Evolutionary conservation across 2,329 filamentous ascomycete genomes (phyloP), one percentile per base, ranked within the genome.

Genomic region (Alternaria burnsii): DNA sequence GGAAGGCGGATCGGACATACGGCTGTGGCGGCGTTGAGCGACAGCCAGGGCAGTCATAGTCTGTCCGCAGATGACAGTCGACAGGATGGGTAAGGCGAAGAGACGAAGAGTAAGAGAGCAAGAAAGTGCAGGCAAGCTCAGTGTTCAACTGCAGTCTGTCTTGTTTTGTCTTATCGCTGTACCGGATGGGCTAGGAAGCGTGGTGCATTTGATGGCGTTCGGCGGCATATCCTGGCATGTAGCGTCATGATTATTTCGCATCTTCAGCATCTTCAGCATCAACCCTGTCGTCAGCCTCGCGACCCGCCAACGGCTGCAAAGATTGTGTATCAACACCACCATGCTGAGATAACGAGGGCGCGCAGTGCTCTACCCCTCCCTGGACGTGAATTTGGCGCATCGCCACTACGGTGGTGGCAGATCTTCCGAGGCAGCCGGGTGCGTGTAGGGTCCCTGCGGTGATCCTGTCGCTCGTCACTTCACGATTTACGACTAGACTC

Each of bases 391-490:
- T 28, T 32, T 22, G 32, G 40, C 26, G 20, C 36, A 11, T 36
- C 26, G 38, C 46, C n/a, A 50, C 32, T 38, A n/a, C 20, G 3
- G 20, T 22, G 32, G 48, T n/a, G 32, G 53, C 51, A 46, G 51
- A 52, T 61, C 58, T 38, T 55, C 54, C 56, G 53, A 55, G 24
- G 22, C 36, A 55, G 61, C 41, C 58, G 53, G 32, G 38, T 36
- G 28, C 47, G 16, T 16, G 36, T 34, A 42, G 46, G 58, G 51
- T 46, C 51, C 58, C 40, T 55, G 61, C 44, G 43, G 53, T 52
- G 60, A 47, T 52, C 56, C 38, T 41, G 64, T 65, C 66, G 62
- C 54, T 63, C 61, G 59, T 63, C 64, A 61, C 57, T 62, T 55
- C 38, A 58, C 36, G 26, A 59, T 36, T 55, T 51, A 58, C 42